phyloP scores from a whole-genome alignment of 2,329 filamentous ascomycete species.

The Reticulascus tulasneorum region DNA sequence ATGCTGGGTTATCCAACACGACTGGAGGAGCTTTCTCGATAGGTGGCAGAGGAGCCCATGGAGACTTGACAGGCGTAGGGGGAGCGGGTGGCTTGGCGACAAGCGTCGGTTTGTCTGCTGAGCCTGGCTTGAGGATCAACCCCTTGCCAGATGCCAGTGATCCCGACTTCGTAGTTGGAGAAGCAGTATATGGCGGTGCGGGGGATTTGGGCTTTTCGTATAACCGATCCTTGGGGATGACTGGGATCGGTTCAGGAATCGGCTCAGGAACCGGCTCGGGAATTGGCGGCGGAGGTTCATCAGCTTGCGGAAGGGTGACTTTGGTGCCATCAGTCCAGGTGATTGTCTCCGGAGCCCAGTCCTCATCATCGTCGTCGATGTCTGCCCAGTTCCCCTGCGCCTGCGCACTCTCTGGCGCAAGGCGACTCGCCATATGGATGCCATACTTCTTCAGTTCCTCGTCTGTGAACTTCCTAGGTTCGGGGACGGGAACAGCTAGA shows the following conservation, averaged over 20 bases:
- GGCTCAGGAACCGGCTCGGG: slow-evolving; percentile 22
- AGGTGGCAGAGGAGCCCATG: slow-evolving; percentile 84
- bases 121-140: slow-evolving; percentile 59
- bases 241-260: slow-evolving; percentile 22
- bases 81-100: slow-evolving; percentile 67
- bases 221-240: slow-evolving; percentile 22
- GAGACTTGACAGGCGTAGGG: slow-evolving; percentile 75
- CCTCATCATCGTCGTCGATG: slow-evolving; percentile 83
- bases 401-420: slow-evolving; percentile 69
- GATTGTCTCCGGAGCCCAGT: slow-evolving; percentile 80
- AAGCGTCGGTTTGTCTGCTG: slow-evolving; percentile 66
- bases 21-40: slow-evolving; percentile 76
- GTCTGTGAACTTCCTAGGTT: slow-evolving; percentile 79
- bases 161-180: slow-evolving; percentile 39
- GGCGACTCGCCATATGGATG: slow-evolving; percentile 76
- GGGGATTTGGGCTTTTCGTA: slow-evolving; percentile 44
- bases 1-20: slow-evolving; percentile 49
- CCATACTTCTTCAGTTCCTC: slow-evolving; percentile 85
- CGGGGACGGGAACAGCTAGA: slow-evolving; percentile 58
- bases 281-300: slow-evolving; percentile 37
- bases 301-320: slow-evolving; percentile 64
- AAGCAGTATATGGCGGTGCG: slow-evolving; percentile 28
- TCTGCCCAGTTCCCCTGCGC: slow-evolving; percentile 86
- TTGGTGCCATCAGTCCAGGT: slow-evolving; percentile 89
- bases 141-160: slow-evolving; percentile 53